Evolutionary conservation across 179 eudicot genomes (phyloP).

Genomic region (Beta corolliflora): DNA sequence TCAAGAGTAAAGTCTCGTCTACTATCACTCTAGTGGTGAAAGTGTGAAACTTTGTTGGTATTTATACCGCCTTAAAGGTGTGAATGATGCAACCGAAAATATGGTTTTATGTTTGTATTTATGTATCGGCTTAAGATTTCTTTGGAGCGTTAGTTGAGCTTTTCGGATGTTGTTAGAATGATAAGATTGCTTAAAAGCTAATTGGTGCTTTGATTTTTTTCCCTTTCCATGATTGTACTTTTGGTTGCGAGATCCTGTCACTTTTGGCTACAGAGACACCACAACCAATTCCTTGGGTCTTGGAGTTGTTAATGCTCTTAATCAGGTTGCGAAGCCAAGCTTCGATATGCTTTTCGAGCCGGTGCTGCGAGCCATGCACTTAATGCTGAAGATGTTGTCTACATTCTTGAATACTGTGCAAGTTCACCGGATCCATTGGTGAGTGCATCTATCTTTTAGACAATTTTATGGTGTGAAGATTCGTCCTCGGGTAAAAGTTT

Average conservation of each 20-base stretch:
- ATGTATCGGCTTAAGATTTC: not conserved
- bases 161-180: not conserved
- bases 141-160: not conserved
- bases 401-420: constrained; percentile 70
- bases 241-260: constrained; percentile 40
- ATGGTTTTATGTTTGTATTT: too few relatives aligned
- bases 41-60: not conserved
- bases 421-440: constrained; percentile 81
- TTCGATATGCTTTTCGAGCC: constrained; percentile 49
- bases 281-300: constrained; percentile 39
- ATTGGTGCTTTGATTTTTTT: constrained; percentile 3
- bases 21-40: not conserved
- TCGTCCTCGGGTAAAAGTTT: not conserved
- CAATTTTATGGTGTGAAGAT: constrained; percentile 11
- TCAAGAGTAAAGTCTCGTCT: not conserved
- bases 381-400: constrained; percentile 47
- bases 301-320: constrained; percentile 72
- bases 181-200: not conserved
- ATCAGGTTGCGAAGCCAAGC: constrained; percentile 65
- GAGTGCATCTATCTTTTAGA: constrained; percentile 26
- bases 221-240: not conserved
- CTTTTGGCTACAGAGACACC: constrained; percentile 34
- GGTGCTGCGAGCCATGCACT: constrained; percentile 29
- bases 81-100: not conserved
- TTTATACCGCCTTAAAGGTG: not conserved